Conservation (phyloP, 352 stramenopile genomes). For the Pythium chondricola region DNA sequence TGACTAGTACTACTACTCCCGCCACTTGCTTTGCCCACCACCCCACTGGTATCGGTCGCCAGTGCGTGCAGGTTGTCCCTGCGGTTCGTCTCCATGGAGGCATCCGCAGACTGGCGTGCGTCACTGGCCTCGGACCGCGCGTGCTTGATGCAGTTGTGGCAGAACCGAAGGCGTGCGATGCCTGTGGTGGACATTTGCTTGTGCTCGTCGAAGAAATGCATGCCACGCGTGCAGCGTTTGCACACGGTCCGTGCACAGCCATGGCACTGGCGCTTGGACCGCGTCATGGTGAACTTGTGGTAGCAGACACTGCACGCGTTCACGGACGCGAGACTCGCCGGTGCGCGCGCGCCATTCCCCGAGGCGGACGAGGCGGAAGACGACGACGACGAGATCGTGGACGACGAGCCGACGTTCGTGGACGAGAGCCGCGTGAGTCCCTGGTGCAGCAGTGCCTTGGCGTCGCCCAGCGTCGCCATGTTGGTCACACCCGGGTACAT, state of each 20-base stretch:
- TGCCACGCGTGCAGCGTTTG: conserved; percentile 26
- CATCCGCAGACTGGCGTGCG: conserved; percentile 2
- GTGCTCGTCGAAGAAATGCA: conserved; percentile 28
- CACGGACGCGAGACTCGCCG: conserved; percentile 8
- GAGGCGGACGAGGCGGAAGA: background rate
- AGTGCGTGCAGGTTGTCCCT: conserved; percentile 2
- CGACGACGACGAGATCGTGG: conserved; percentile 8
- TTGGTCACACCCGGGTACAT: conserved; percentile 29
- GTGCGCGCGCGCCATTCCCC: background rate
- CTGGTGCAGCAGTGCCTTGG: conserved; percentile 21
- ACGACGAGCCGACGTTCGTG: background rate
- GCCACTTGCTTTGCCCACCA: background rate
- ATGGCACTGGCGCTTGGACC: conserved; percentile 27
- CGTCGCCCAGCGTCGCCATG: conserved; percentile 27
- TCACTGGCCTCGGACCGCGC: conserved; percentile 21
- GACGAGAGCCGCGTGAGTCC: conserved; percentile 14
- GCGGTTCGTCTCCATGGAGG: conserved; percentile 3
- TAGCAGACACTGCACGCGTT: conserved; percentile 29
- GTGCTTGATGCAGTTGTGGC: conserved; percentile 26
- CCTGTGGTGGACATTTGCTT: conserved; percentile 27
- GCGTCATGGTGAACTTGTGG: conserved; percentile 30
- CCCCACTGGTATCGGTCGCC: background rate
- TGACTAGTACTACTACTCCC: background rate
- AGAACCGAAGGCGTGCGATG: conserved; percentile 26
- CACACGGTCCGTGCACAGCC: conserved; percentile 23